Conservation (phyloP, 305 asterid genomes). For the Fraxinus paxiana region DNA sequence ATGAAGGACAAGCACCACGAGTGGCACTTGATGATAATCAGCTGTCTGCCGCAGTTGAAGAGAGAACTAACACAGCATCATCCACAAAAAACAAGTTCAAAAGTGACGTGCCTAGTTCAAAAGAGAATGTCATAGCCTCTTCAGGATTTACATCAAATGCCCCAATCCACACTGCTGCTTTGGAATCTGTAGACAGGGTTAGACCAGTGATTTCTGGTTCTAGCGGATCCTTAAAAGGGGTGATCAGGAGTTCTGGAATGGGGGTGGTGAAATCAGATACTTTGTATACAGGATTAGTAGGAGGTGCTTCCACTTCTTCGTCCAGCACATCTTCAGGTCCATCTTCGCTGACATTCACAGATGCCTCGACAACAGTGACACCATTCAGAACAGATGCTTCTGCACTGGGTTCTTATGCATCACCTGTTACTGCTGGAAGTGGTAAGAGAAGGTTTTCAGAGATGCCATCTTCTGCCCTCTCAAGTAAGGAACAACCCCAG, state of each 20-base stretch:
- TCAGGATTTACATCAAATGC: constrained; percentile 40
- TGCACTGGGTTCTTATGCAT: constrained; percentile 69
- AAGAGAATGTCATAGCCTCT: constrained; percentile 37
- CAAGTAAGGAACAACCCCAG: constrained; percentile 64
- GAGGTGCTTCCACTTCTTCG: constrained; percentile 38
- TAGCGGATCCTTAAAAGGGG: constrained; percentile 75
- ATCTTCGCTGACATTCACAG: constrained; percentile 37
- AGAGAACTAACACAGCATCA: constrained; percentile 44
- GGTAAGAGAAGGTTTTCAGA: constrained; percentile 93
- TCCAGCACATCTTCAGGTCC: constrained; percentile 34
- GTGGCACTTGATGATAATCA: constrained; percentile 66
- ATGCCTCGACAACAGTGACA: constrained; percentile 42
- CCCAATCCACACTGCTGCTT: constrained; percentile 36
- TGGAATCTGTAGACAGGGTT: constrained; percentile 60
- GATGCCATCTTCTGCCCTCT: constrained; percentile 56
- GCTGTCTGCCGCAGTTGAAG: constrained; percentile 43
- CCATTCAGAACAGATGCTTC: constrained; percentile 86
- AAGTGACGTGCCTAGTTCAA: constrained; percentile 38
- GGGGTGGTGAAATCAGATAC: constrained; percentile 85
- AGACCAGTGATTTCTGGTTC: constrained; percentile 48
- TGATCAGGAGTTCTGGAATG: constrained; percentile 80
- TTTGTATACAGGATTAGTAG: constrained; percentile 52
- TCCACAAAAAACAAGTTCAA: constrained; percentile 52
- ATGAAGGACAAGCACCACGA: constrained; percentile 81
- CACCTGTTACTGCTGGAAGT: constrained; percentile 54